phyloP scores from a whole-genome alignment of 73 alveolate genomes.

The Tetrahymena borealis region DNA sequence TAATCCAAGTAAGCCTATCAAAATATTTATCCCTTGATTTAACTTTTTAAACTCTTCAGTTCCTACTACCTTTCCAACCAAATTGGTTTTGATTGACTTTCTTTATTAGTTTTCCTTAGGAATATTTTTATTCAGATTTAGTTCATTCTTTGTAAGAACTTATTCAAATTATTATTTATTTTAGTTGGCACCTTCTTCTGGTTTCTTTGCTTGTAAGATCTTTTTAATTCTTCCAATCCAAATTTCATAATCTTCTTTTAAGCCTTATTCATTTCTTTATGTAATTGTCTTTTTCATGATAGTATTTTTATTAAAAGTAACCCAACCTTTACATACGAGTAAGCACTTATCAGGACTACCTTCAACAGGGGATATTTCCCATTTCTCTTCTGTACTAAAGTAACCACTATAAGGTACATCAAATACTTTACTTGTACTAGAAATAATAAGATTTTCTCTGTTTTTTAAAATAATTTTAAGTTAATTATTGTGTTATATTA shows the following conservation, averaged over 20 bases:
- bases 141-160: background rate
- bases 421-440: background rate
- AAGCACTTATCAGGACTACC: background rate
- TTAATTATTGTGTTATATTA: too few species aligned
- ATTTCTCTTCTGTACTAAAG: background rate
- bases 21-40: background rate
- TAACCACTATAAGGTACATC: background rate
- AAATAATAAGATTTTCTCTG: background rate
- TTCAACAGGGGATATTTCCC: background rate
- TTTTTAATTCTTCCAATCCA: background rate
- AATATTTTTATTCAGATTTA: background rate
- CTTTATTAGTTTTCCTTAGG: background rate
- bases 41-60: background rate
- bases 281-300: background rate
- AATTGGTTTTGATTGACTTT: background rate
- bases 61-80: background rate
- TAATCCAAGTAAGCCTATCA: background rate
- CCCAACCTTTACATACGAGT: background rate
- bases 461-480: background rate
- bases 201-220: background rate
- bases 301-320: background rate
- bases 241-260: background rate
- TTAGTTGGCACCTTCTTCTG: background rate
- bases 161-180: background rate
- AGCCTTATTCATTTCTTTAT: background rate